Conservation (phyloP, 2,329 filamentous ascomycete species). For the Fusarium sp. region DNA sequence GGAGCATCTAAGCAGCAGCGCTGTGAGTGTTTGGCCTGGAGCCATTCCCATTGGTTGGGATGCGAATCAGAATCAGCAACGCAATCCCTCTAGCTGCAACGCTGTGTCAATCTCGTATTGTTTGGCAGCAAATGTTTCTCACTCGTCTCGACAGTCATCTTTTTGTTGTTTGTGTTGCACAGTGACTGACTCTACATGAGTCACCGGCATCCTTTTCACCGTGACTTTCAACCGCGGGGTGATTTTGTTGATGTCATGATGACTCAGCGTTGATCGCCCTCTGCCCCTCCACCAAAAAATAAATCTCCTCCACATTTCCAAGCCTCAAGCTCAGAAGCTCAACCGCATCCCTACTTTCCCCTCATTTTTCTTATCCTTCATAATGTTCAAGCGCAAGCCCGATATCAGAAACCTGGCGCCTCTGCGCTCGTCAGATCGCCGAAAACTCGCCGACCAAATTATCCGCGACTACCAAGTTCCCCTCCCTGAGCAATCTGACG, state of each 20-base stretch:
- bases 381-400: slow-evolving; percentile 41
- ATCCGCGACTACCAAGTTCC: slow-evolving; percentile 40
- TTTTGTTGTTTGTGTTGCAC: background rate
- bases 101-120: background rate
- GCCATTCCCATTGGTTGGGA: background rate
- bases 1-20: background rate
- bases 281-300: slow-evolving; percentile 21
- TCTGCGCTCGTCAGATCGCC: slow-evolving; percentile 39
- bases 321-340: background rate
- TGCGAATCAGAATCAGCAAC: background rate
- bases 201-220: background rate
- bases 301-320: background rate
- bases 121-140: background rate
- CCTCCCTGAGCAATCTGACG: slow-evolving; percentile 23
- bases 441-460: slow-evolving; percentile 41
- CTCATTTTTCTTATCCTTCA: background rate
- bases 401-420: slow-evolving; percentile 42
- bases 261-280: slow-evolving; percentile 8
- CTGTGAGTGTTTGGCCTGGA: background rate
- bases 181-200: background rate
- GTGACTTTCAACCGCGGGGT: background rate
- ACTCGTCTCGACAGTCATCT: background rate
- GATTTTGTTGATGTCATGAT: slow-evolving; percentile 12
- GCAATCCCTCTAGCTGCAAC: background rate
- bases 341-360: background rate